Base-by-base conservation (phyloP, 257 asterid species). In the Solanum megistacrolobum region DNA sequence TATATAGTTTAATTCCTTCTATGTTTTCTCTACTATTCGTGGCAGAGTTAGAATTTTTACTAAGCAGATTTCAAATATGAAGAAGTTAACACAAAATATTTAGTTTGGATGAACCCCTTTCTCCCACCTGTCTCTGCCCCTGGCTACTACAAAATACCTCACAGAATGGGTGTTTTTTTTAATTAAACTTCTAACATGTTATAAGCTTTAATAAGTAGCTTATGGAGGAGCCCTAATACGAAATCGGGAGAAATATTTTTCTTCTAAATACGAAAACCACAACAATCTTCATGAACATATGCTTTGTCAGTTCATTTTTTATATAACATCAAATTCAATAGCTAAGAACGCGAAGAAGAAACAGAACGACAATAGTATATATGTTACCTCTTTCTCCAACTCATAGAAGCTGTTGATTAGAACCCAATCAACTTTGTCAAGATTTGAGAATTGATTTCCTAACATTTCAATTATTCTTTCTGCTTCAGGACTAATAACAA, bases 301-400 rank as follows among this genome's bases (percentile, higher is more conserved):
- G 38, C 23, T 68, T 62, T 62, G 71, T 62, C 31, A 2, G 31
- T 62, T 62, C 29, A 9, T 62, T 62, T 62, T 5, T 65, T 27
- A 68, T 27, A 6, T 3, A 69, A 69, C 75, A 0, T 29, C 35
- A 31, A 13, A 5, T 68, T 27, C 36, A 29, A 69, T 66, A 76
- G 29, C 3, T 62, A 62, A 62, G 69, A 60, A 60, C 31, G 7
- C 27, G 69, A 62, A 62, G 72, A n/a, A n/a, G 32, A 65, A n/a
- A n/a, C 6, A 71, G 18, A 71, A 39, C 2, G 14, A 73, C 9
- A 32, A 72, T 9, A 74, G 52, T 43, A 43, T 43, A 35, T 23
- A 38, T 43, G 66, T 16, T 81, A 81, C 85, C 85, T 81, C 85
- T 81, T 81, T 81, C 88, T 82, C 96, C 92, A 58, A 92, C 85